Evolutionary conservation across 257 asterid species (phyloP), one percentile per base, ranked within the genome.

Genomic region (Prunella vulgaris): DNA sequence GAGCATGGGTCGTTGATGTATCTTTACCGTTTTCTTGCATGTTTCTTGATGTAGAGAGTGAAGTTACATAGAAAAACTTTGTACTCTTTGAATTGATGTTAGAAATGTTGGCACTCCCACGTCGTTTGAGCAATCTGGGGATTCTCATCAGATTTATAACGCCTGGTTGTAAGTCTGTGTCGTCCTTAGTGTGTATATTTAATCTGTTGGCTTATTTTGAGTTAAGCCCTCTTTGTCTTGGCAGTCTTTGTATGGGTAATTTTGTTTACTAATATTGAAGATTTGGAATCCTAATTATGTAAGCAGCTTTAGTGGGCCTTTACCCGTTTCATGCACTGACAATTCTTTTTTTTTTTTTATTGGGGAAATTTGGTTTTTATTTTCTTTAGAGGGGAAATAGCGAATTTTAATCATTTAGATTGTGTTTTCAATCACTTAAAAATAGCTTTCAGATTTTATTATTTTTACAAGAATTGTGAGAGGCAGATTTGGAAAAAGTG

Each of bases 11-110:
- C 18, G 14, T 59, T 32, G 64, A 61, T 49, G 62, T 20, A 48
- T 56, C 35, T 48, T 48, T 27, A 42, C 8, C 3, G 20, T 46
- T 46, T 13, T 44, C 0, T 30, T 46, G 74, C 52, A 12, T 69
- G 68, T 52, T 60, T 70, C 58, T 56, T 64, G 54, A 60, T 69
- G 58, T 28, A 54, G 58, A 51, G 25, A 51, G 12, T 20, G 18
- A 49, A 15, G 10, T 32, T 40, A 40, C 48, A 5, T 42, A 42
- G 51, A 13, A 42, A 42, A 42, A 42, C 1, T 14, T n/a, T 53
- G 63, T 28, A 24, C 30, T 46, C 20, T 46, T 17, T 32, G 65
- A 35, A 61, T 33, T 61, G 18, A 17, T 61, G 52, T 33, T 61
- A 37, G 49, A 63, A n/a, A 40, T 10, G 68, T 40, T 38, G 7